Base-by-base conservation (phyloP, 441 rosid genomes). In the Melastoma candidum region DNA sequence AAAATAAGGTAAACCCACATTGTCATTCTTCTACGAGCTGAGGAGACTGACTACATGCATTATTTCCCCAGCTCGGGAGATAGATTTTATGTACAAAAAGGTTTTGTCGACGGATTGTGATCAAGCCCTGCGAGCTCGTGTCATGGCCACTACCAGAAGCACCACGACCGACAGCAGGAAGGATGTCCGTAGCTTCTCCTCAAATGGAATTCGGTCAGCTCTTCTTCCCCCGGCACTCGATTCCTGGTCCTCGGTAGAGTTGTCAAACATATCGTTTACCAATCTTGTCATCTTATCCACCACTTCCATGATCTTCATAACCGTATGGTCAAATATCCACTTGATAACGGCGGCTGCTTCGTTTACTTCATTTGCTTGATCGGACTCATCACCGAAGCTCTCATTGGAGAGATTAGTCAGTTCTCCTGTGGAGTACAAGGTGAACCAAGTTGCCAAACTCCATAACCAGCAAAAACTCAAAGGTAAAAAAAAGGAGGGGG, bases 91-190 rank as follows among this genome's bases (percentile, higher is more conserved):
- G 41, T 32, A 32, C 41, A 32, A 32, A 32, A 32, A 64, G 39
- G 46, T 78, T 63, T 58, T 71, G 82, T 85, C 95, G 79, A 57
- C 93, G 50, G 69, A 88, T 88, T 82, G 50, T 17, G 22, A 65
- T 44, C 56, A 51, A 64, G 74, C 75, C 61, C 62, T 64, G 7
- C 53, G 59, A 49, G 61, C 78, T 72, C 95, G 83, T 52, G 74
- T 60, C 58, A 81, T 80, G 11, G 77, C 81, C 73, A 93, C 95
- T 6, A 84, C 63, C 77, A 93, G 69, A 56, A 93, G 66, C 47
- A 86, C 88, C 68, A 83, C 57, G 22, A 84, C 60, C 3, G 96
- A 61, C 10, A 93, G 78, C 69, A 86, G 63, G 66, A 89, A 81
- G 14, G 95, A 84, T 53, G 67, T 68, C 52, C 80, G 76, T 60